These are phyloP conservation scores for Russula emetica DNA, from an alignment of 768 basidiomycete genomes.

Conservation along the genomic window DNA sequence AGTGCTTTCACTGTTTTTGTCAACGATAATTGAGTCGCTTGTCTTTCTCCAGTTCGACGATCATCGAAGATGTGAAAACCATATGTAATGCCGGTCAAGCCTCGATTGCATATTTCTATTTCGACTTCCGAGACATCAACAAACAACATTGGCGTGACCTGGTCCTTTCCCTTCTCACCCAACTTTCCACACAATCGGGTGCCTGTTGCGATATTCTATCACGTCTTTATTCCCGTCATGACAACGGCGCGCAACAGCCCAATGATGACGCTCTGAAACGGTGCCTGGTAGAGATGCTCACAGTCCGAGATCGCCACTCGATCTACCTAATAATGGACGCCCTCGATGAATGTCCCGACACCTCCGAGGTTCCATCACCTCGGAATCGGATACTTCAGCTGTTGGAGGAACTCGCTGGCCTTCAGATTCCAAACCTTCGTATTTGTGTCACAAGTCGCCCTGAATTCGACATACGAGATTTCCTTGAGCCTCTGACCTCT, in stretches of 20 bases:
- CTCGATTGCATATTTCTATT: slow-evolving; percentile 3
- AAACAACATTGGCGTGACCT: neutral
- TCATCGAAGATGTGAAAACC: neutral
- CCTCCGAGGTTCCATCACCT: neutral
- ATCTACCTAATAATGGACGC: neutral
- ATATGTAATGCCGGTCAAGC: neutral
- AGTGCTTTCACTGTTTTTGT: too few relatives aligned
- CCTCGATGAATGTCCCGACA: neutral
- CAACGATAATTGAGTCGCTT: neutral
- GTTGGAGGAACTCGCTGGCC: neutral
- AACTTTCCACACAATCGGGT: neutral
- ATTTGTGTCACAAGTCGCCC: slow-evolving; percentile 6
- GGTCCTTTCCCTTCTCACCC: slow-evolving; percentile 4
- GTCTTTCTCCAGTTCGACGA: neutral
- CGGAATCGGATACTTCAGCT: neutral
- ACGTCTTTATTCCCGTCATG: neutral
- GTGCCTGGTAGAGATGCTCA: slow-evolving; percentile 2
- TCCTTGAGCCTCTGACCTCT: neutral
- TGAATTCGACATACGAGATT: neutral
- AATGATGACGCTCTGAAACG: neutral
- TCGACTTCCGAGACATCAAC: neutral
- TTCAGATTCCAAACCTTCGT: neutral
- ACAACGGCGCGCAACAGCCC: neutral
- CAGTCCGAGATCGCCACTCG: neutral
- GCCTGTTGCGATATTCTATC: neutral